A percentile compares a stretch with the other conserved stretches of the same genome.
Conservation (phyloP, 805 yeast species). For the Wickerhamiella nectarea region DNA sequence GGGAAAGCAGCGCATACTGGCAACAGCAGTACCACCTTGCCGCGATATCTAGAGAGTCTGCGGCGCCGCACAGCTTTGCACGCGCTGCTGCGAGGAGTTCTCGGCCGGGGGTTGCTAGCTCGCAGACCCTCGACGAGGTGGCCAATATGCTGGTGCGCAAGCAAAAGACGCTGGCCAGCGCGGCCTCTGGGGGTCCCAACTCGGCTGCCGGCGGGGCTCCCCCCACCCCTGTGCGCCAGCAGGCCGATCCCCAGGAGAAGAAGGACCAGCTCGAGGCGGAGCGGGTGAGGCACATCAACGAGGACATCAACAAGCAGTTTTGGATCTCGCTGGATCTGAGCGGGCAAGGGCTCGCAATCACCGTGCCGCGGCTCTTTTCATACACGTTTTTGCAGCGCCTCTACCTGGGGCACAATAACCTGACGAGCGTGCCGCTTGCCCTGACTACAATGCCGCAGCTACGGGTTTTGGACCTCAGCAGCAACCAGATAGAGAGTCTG, state of each 20-base stretch:
- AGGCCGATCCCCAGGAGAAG: conserved; percentile 22
- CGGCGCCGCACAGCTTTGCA: conserved; percentile 68
- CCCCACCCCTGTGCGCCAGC: conserved; percentile 15
- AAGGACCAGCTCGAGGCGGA: conserved; percentile 29
- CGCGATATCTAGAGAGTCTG: conserved; percentile 54
- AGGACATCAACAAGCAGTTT: conserved; percentile 45
- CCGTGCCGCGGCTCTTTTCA: conserved; percentile 63
- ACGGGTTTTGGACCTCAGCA: conserved; percentile 73
- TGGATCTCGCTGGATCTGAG: conserved; percentile 92
- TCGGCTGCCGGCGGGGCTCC: conserved; percentile 21
- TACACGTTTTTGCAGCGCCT: conserved; percentile 77
- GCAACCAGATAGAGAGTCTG: conserved; percentile 53
- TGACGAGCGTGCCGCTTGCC: conserved; percentile 51
- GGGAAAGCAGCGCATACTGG: conserved; percentile 35
- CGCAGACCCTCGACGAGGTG: conserved; percentile 27
- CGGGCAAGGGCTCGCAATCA: conserved; percentile 65
- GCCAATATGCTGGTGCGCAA: conserved; percentile 28
- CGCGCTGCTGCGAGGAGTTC: conserved; percentile 59
- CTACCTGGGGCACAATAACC: conserved; percentile 74
- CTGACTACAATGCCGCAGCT: conserved; percentile 58
- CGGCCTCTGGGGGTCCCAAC: conserved; percentile 26
- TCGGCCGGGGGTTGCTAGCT: conserved; percentile 20
- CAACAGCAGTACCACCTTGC: conserved; percentile 65
- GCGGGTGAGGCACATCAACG: conserved; percentile 28
- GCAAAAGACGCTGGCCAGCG: conserved; percentile 10